Conservation (phyloP, 2,329 filamentous ascomycete species). For the Exophiala spinifera region DNA sequence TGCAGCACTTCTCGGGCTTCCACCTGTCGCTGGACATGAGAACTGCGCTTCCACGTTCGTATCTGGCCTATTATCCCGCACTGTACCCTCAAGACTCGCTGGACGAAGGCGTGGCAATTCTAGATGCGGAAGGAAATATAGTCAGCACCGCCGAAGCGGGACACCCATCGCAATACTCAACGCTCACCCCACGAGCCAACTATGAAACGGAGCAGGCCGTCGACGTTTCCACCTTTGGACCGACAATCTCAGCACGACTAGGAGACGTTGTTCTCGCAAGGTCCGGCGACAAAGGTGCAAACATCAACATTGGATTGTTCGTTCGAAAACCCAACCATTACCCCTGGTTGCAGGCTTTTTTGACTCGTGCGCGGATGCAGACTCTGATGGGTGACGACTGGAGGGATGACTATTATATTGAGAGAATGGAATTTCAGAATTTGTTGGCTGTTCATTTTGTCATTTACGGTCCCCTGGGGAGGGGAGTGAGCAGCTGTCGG, state of each 20-base stretch:
- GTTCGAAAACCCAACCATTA: slow-evolving; percentile 30
- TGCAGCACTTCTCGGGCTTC: slow-evolving; percentile 48
- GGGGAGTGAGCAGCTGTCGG: slow-evolving; percentile 49
- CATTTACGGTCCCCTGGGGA: slow-evolving; percentile 46
- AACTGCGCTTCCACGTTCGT: slow-evolving; percentile 40
- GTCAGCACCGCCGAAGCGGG: slow-evolving; percentile 20
- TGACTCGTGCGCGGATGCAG: slow-evolving; percentile 41
- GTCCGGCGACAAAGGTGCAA: slow-evolving; percentile 42
- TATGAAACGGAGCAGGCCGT: slow-evolving; percentile 23
- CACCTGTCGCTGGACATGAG: slow-evolving; percentile 44
- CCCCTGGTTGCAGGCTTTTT: slow-evolving; percentile 40
- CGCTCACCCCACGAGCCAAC: not conserved
- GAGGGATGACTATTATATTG: slow-evolving; percentile 41
- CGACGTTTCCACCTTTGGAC: too few species aligned
- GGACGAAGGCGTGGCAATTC: slow-evolving; percentile 31
- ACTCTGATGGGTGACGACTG: slow-evolving; percentile 46
- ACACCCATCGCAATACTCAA: slow-evolving; percentile 21
- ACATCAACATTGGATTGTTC: slow-evolving; percentile 44
- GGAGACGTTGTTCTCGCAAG: slow-evolving; percentile 46
- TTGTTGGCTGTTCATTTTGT: slow-evolving; percentile 52
- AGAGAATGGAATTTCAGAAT: slow-evolving; percentile 48
- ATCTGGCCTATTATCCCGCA: slow-evolving; percentile 44
- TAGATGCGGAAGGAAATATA: slow-evolving; percentile 27
- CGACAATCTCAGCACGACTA: slow-evolving; percentile 32
- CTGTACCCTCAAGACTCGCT: slow-evolving; percentile 33